Base-by-base conservation (phyloP, 805 yeast species). In the Yarrowia bubula region DNA sequence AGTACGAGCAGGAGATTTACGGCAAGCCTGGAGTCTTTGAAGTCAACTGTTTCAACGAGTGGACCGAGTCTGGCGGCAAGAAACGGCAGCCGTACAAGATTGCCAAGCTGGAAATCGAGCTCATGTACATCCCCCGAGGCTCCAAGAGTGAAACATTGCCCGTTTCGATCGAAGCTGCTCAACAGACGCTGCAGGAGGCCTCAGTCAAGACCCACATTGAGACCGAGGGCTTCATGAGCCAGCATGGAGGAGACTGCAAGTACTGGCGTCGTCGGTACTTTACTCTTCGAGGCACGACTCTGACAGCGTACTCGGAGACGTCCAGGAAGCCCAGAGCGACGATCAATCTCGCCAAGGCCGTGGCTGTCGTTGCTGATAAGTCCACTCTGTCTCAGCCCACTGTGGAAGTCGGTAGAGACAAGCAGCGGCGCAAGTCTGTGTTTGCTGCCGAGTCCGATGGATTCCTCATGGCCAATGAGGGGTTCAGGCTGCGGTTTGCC, bases 221-320 rank as follows among this genome's bases (percentile, higher is more conserved):
- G 41, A 66, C 71, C 87, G 70, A 88, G 72, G 98, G 98, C 0
- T 86, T 79, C 71, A 77, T 93, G 77, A 84, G 85, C 70, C 98
- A 92, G 76, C 90, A 88, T 71, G 98, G 98, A 17, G 98, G 98
- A 9, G 98, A 92, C 76, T 83, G 95, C 69, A 83, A 81, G 14
- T 78, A 80, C 33, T 84, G 92, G 86, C 84, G 89, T 69, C 83
- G 88, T 69, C 81, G 98, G 66, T 90, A 76, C 76, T 91, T 87
- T 77, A 86, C 83, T 68, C 78, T 92, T n/a, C 78, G 82, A 51
- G 96, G 93, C 0, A 82, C 86, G 8, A 84, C 86, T 39, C 77
- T 92, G 69, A 80, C 86, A 64, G 97, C 97, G 0, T 90, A 87
- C 72, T 87, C 89, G 69, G 95, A 88, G 69, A 78, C 79, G 38